Evolutionary conservation across 176 grass and related monocot genomes (phyloP).

Genomic region (Rhynchospora breviuscula): DNA sequence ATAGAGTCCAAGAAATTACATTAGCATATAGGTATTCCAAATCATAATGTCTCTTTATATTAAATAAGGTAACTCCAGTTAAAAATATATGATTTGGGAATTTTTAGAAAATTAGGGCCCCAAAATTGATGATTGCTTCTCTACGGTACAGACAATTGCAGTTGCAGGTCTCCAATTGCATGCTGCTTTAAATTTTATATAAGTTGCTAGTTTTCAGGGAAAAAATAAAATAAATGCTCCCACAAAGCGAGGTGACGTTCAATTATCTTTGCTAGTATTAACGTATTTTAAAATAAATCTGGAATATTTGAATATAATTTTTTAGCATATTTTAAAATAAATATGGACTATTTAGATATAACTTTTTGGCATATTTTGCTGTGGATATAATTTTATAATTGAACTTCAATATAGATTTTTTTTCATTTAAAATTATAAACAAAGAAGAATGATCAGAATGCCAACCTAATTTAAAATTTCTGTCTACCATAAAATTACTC

Average conservation of each 20-base stretch:
- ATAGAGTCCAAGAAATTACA: background rate
- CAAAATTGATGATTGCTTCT: background rate
- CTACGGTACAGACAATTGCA: background rate
- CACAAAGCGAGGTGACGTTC: background rate
- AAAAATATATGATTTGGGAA: background rate
- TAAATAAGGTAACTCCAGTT: background rate
- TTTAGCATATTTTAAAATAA: no score
- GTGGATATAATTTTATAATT: no score
- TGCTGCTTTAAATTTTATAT: background rate
- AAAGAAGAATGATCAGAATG: no score
- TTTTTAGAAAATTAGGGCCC: background rate
- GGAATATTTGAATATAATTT: background rate
- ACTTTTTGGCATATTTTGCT: no score
- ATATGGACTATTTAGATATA: no score
- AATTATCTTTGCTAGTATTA: background rate
- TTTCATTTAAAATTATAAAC: no score
- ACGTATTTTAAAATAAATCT: background rate
- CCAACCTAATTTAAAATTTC: no score
- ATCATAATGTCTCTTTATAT: background rate
- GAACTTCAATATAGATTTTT: no score
- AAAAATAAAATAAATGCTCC: no score
- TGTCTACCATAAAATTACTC: no score
- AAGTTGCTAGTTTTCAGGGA: background rate
- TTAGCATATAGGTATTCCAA: background rate
- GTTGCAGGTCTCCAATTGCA: background rate